Conservation (phyloP, 1,284 basidiomycete species). For the Ceratobasidium sp. region DNA sequence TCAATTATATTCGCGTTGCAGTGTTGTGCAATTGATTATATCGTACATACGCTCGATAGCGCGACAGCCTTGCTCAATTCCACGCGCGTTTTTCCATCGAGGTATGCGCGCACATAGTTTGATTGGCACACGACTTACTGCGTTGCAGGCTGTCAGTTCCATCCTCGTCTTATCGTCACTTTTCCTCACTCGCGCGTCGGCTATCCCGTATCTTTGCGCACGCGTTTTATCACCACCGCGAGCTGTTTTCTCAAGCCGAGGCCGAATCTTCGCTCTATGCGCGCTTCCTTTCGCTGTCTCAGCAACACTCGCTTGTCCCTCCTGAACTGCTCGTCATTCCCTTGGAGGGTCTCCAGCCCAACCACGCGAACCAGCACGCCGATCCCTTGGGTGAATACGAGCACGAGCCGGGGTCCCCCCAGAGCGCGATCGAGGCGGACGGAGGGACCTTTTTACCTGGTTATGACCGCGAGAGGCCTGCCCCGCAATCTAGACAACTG, state of each 20-base stretch:
- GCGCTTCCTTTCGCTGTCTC: slow-evolving; percentile 87
- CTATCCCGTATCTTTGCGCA: slow-evolving; percentile 96
- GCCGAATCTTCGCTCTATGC: slow-evolving; percentile 92
- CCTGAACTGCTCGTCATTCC: slow-evolving; percentile 87
- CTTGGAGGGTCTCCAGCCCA: neutral
- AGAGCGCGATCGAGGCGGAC: slow-evolving; percentile 18
- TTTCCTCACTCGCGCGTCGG: slow-evolving; percentile 87
- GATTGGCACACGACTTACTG: neutral
- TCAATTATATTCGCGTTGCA: slow-evolving; percentile 60
- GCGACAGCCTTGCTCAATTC: slow-evolving; percentile 95
- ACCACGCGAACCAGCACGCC: neutral
- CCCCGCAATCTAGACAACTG: neutral
- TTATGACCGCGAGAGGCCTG: slow-evolving; percentile 20
- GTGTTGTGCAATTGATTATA: slow-evolving; percentile 98
- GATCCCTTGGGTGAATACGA: neutral
- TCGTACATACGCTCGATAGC: slow-evolving; percentile 93
- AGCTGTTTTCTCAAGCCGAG: slow-evolving; percentile 90
- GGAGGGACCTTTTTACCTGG: slow-evolving; percentile 15
- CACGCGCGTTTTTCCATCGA: slow-evolving; percentile 89
- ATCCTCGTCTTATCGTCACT: slow-evolving; percentile 84
- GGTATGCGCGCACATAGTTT: slow-evolving; percentile 62
- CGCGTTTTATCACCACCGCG: slow-evolving; percentile 93
- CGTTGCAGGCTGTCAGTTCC: slow-evolving; percentile 79
- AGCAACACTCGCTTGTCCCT: slow-evolving; percentile 85
- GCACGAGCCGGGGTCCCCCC: slow-evolving; percentile 33